Conservation (phyloP, 768 basidiomycete genomes). For the Brasilioporus rufonigricans region DNA sequence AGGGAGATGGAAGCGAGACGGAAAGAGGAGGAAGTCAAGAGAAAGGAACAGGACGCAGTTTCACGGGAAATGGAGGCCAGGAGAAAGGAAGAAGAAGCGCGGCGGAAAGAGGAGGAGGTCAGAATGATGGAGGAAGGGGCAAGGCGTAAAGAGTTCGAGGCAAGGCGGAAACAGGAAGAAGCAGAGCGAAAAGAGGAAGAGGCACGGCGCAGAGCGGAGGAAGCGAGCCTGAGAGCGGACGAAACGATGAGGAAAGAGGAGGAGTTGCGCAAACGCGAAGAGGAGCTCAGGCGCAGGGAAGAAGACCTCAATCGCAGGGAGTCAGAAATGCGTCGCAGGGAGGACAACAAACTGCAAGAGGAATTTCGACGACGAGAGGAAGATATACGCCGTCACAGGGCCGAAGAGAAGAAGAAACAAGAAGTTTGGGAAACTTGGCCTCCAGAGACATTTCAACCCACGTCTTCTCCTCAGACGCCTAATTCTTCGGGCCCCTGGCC, state of each 20-base stretch:
- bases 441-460: conserved; percentile 21
- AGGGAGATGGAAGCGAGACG: conserved; percentile 21
- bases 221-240: conserved; percentile 23
- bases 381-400: conserved; percentile 29
- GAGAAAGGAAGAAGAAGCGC: conserved; percentile 30
- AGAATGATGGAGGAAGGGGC: conserved; percentile 25
- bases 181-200: conserved; percentile 31
- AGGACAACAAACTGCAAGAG: conserved; percentile 26
- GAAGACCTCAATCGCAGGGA: conserved; percentile 32
- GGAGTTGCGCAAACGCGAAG: conserved; percentile 26
- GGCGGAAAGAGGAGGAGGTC: conserved; percentile 27
- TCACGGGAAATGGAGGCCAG: conserved; percentile 27
- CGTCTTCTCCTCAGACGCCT: conserved; percentile 28
- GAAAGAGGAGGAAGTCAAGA: conserved; percentile 21
- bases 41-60: conserved; percentile 28
- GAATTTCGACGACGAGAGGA: conserved; percentile 32
- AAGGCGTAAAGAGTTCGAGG: conserved; percentile 30
- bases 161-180: conserved; percentile 30
- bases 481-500: conserved; percentile 31
- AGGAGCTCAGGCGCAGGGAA: conserved; percentile 29
- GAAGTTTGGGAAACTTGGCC: conserved; percentile 31
- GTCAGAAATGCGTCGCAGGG: conserved; percentile 31
- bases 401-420: conserved; percentile 32
- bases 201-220: conserved; percentile 26
- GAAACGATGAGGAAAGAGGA: conserved; percentile 27